These are phyloP conservation scores for Neodidymelliopsis sp. DNA, from an alignment of 2,329 filamentous ascomycete species.

Conservation along the genomic window DNA sequence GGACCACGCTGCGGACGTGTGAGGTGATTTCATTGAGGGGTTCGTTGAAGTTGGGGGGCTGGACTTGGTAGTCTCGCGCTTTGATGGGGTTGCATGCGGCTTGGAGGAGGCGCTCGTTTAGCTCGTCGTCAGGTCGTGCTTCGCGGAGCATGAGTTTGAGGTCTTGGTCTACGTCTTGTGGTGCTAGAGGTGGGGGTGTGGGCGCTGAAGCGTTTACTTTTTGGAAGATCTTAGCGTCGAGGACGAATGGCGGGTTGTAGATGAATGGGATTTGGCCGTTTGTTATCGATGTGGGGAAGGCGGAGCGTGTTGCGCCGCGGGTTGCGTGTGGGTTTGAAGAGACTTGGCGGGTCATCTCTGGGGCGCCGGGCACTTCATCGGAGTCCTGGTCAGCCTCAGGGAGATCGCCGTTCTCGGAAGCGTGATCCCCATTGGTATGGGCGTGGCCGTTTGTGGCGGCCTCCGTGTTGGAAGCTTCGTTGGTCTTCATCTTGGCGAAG, in stretches of 20 bases:
- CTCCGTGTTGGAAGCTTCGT: conserved; percentile 38
- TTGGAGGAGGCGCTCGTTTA: conserved; percentile 49
- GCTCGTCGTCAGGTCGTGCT: conserved; percentile 47
- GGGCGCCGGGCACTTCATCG: conserved; percentile 52
- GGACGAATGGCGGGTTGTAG: conserved; percentile 51
- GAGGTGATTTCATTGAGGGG: conserved; percentile 45
- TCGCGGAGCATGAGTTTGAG: conserved; percentile 56
- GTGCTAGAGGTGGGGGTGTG: conserved; percentile 52
- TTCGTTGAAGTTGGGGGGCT: conserved; percentile 42
- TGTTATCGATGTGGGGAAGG: conserved; percentile 59
- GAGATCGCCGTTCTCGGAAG: conserved; percentile 45
- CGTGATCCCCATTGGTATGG: conserved; percentile 47
- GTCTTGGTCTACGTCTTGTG: conserved; percentile 57
- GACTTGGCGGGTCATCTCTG: conserved; percentile 68
- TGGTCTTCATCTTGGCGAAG: conserved; percentile 62
- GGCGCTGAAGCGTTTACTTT: conserved; percentile 59
- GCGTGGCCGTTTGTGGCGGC: conserved; percentile 39
- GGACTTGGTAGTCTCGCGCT: conserved; percentile 45
- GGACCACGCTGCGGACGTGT: conserved; percentile 37
- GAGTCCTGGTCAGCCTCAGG: conserved; percentile 50
- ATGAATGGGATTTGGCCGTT: conserved; percentile 54
- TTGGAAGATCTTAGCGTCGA: conserved; percentile 55
- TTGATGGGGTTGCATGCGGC: conserved; percentile 44
- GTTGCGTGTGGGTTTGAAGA: conserved; percentile 65
- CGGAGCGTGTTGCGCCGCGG: conserved; percentile 60